Conservation (phyloP, 2,329 filamentous ascomycete genomes). For the Trichoderma sp. region DNA sequence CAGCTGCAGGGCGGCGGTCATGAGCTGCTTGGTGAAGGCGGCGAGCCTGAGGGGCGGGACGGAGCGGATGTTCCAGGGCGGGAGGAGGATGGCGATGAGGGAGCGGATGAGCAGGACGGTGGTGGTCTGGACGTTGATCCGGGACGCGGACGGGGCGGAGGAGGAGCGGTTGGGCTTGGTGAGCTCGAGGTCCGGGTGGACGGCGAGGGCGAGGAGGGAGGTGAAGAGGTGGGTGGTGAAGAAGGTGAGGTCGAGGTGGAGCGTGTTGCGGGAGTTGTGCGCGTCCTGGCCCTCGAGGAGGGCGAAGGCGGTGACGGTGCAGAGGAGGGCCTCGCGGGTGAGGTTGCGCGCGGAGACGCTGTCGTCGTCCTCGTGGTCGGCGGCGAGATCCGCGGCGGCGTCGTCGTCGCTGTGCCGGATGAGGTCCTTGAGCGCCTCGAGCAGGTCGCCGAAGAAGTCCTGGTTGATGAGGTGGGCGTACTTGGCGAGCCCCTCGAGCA, state of each 20-base stretch:
- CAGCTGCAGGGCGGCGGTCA: constrained; percentile 78
- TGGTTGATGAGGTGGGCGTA: constrained; percentile 98
- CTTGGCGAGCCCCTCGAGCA: constrained; percentile 89
- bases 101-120: constrained; percentile 89
- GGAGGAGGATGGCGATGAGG: constrained; percentile 78
- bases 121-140: constrained; percentile 92
- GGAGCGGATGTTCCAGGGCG: constrained; percentile 70
- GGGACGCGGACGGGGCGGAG: constrained; percentile 51
- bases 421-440: constrained; percentile 92
- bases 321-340: constrained; percentile 85
- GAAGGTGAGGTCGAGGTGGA: constrained; percentile 90
- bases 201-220: constrained; percentile 74
- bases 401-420: constrained; percentile 72
- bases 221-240: constrained; percentile 95
- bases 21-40: constrained; percentile 89
- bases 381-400: constrained; percentile 41
- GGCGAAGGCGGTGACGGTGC: constrained; percentile 95
- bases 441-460: constrained; percentile 94
- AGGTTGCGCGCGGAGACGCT: constrained; percentile 61
- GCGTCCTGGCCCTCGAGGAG: constrained; percentile 92
- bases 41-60: constrained; percentile 84
- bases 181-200: constrained; percentile 85
- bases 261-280: constrained; percentile 75
- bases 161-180: constrained; percentile 48
- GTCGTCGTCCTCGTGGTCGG: constrained; percentile 44